Evolutionary conservation across 2,329 filamentous ascomycete species (phyloP).

Genomic region (Cladosporium phlei): DNA sequence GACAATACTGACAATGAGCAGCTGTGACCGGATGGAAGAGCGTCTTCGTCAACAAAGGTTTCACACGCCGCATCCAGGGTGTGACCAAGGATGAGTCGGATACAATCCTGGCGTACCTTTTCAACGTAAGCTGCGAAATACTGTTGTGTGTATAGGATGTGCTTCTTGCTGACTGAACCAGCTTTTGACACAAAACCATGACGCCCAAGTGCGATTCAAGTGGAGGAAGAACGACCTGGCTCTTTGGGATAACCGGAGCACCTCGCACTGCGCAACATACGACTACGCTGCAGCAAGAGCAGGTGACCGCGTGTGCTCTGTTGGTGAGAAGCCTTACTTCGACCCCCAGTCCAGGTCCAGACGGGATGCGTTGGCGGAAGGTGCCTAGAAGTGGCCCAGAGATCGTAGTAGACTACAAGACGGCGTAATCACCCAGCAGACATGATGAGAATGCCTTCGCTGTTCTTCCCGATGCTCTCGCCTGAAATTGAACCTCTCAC

Average conservation of each 20-base stretch:
- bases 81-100: constrained; percentile 85
- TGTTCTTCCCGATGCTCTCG: no score
- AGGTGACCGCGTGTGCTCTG: constrained; percentile 51
- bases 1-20: neutral
- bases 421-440: no score
- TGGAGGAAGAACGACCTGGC: constrained; percentile 50
- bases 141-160: constrained; percentile 45
- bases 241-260: constrained; percentile 64
- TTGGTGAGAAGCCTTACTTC: constrained; percentile 53
- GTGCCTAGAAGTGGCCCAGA: neutral
- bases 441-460: no score
- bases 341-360: constrained; percentile 49
- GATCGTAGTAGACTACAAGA: no score
- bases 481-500: no score
- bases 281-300: constrained; percentile 54
- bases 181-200: constrained; percentile 46
- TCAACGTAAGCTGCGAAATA: constrained; percentile 64
- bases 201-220: constrained; percentile 46
- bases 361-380: constrained; percentile 3
- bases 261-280: constrained; percentile 58
- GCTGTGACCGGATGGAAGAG: constrained; percentile 60
- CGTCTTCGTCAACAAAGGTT: constrained; percentile 43
- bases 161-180: constrained; percentile 38
- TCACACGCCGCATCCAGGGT: constrained; percentile 50
- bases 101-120: constrained; percentile 68